Percentiles rank a stretch among this genome's conserved stretches.
phyloP scores from a whole-genome alignment of 2,329 filamentous ascomycete genomes.

The Microcera coccophila region DNA sequence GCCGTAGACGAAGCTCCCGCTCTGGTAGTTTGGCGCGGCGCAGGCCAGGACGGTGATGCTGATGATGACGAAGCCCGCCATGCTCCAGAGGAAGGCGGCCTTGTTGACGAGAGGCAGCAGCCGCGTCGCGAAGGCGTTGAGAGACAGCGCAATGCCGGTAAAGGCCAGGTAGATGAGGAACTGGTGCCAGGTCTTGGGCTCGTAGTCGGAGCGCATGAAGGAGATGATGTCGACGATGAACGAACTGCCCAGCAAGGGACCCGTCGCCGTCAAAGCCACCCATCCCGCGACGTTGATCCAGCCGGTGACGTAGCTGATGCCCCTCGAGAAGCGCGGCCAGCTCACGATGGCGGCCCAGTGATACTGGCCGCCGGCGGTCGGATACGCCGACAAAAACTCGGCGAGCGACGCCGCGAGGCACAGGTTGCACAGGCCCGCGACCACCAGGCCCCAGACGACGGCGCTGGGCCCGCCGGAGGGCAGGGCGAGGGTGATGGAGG shows the following conservation, averaged over 20 bases:
- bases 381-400: slow-evolving; percentile 66
- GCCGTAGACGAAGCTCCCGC: slow-evolving; percentile 61
- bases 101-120: slow-evolving; percentile 64
- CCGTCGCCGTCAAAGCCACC: slow-evolving; percentile 66
- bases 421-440: slow-evolving; percentile 64
- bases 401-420: slow-evolving; percentile 66
- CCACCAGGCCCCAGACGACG: slow-evolving; percentile 66
- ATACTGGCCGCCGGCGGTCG: slow-evolving; percentile 60
- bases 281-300: slow-evolving; percentile 73
- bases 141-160: slow-evolving; percentile 55
- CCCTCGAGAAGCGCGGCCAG: slow-evolving; percentile 56
- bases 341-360: slow-evolving; percentile 67
- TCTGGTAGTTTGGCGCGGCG: slow-evolving; percentile 61
- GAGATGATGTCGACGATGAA: slow-evolving; percentile 63
- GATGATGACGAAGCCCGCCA: slow-evolving; percentile 65
- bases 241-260: slow-evolving; percentile 62
- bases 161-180: slow-evolving; percentile 69
- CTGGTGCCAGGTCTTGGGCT: slow-evolving; percentile 62
- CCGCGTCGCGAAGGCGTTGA: slow-evolving; percentile 59
- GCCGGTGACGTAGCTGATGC: slow-evolving; percentile 66
- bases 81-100: slow-evolving; percentile 66
- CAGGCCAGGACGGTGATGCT: slow-evolving; percentile 66
- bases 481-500: slow-evolving; percentile 48
- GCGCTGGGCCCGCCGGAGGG: slow-evolving; percentile 67
- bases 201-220: slow-evolving; percentile 56